Conservation (phyloP, 2,329 filamentous ascomycete species). For the Raffaelea arxii region DNA sequence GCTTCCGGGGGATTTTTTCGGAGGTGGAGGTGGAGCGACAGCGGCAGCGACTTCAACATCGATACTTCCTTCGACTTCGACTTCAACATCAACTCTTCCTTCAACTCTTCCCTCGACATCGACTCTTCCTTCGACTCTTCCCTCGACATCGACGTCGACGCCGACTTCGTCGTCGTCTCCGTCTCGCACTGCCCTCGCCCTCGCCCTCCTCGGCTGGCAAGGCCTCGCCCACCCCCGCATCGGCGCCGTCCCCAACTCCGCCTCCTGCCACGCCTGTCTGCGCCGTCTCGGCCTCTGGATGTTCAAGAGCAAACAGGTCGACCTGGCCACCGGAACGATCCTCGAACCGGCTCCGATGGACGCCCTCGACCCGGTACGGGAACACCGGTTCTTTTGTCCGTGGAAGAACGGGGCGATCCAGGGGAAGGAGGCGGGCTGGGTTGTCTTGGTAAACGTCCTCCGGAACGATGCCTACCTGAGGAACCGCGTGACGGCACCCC, state of each 20-base stretch:
- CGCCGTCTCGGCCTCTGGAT: constrained; percentile 88
- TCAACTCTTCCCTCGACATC: not conserved
- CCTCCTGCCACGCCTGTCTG: constrained; percentile 77
- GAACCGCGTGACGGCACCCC: constrained; percentile 16
- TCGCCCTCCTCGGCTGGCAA: constrained; percentile 71
- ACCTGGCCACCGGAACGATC: constrained; percentile 37
- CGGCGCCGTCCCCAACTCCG: constrained; percentile 58
- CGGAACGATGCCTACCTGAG: constrained; percentile 49
- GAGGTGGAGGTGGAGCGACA: too few relatives aligned
- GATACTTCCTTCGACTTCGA: too few relatives aligned
- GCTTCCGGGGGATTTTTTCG: constrained; percentile 46
- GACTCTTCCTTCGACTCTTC: constrained; percentile 24
- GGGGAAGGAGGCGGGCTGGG: constrained; percentile 38
- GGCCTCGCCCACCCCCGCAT: constrained; percentile 46
- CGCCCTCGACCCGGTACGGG: constrained; percentile 56
- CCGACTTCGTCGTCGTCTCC: constrained; percentile 21
- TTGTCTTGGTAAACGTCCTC: constrained; percentile 41
- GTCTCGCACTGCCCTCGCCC: constrained; percentile 53
- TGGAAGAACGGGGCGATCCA: constrained; percentile 62
- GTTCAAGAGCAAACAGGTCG: constrained; percentile 67
- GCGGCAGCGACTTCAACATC: too few relatives aligned
- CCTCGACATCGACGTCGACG: constrained; percentile 13
- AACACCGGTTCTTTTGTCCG: constrained; percentile 77
- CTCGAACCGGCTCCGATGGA: constrained; percentile 53
- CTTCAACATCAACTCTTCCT: too few relatives aligned